Conservation (phyloP, 2,329 filamentous ascomycete genomes). For the Neospermospora avenae region DNA sequence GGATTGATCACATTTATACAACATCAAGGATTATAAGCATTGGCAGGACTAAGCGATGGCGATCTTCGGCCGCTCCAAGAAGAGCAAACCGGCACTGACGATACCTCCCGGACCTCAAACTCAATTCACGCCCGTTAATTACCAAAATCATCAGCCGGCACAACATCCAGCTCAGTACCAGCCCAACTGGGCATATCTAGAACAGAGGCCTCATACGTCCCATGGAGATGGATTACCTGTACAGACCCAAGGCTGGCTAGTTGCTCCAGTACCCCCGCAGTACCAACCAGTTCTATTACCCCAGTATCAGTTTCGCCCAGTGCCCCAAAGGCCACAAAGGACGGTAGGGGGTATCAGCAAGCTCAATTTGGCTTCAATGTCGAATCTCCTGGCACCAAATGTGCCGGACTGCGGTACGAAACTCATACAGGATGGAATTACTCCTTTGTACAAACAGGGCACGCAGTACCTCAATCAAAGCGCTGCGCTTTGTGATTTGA, state of each 20-base stretch:
- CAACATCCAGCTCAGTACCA: constrained; percentile 11
- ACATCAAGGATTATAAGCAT: constrained; percentile 19
- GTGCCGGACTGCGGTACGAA: constrained; percentile 37
- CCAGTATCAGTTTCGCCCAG: constrained; percentile 19
- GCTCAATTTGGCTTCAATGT: constrained; percentile 27
- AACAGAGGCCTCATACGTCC: constrained; percentile 16
- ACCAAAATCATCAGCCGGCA: constrained; percentile 7
- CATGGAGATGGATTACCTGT: constrained; percentile 8
- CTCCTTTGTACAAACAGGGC: constrained; percentile 42
- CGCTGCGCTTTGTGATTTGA: constrained; percentile 53
- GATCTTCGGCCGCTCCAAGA: constrained; percentile 32
- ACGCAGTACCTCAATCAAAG: constrained; percentile 46
- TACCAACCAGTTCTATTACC: constrained; percentile 24
- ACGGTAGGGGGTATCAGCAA: constrained; percentile 19
- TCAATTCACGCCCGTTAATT: constrained; percentile 4
- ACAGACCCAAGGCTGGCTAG: constrained; percentile 22
- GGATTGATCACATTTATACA: background rate
- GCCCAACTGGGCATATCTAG: constrained; percentile 14
- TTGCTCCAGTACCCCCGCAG: constrained; percentile 18
- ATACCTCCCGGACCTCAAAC: constrained; percentile 9
- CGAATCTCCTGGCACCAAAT: constrained; percentile 36
- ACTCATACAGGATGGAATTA: constrained; percentile 43
- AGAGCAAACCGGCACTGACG: constrained; percentile 16
- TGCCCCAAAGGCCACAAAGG: constrained; percentile 19
- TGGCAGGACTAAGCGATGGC: constrained; percentile 22